A percentile compares a stretch with the other conserved stretches of the same genome.
Conservation (phyloP, 495 filamentous ascomycete genomes). For the Podospora bellae-mahoneyi region DNA sequence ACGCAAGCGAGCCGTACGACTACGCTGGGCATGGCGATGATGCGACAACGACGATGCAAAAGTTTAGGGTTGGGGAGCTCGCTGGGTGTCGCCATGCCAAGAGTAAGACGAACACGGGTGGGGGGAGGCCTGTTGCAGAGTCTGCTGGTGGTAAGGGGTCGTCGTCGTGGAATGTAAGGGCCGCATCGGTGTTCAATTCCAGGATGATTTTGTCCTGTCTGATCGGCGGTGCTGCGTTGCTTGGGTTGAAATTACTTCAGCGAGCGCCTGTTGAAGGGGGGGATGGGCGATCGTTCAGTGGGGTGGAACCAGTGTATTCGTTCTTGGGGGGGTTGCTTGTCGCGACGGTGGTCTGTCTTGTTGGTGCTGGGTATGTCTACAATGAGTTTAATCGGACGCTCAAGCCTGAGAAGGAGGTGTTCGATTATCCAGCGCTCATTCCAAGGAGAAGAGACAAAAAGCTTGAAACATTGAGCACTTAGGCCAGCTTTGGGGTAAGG, state of each 20-base stretch:
- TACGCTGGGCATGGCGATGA: slow-evolving; percentile 59
- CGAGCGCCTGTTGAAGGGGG: no score
- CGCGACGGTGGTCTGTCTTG: neutral
- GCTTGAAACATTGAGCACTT: no score
- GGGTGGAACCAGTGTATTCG: neutral
- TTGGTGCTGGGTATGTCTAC: neutral
- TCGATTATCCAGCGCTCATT: slow-evolving; percentile 3
- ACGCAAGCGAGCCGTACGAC: slow-evolving; percentile 56
- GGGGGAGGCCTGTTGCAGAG: no score
- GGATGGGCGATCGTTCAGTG: no score
- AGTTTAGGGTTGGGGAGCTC: slow-evolving; percentile 4
- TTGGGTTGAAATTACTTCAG: no score
- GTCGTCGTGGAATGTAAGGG: no score
- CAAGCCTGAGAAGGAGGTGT: slow-evolving; percentile 5
- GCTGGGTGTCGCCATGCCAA: neutral
- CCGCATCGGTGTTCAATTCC: no score
- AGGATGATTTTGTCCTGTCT: no score
- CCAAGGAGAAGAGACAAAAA: neutral
- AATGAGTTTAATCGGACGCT: neutral
- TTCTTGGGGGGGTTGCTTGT: neutral
- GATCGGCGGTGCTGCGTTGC: no score
- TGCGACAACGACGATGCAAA: slow-evolving; percentile 31
- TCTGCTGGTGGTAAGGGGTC: no score
- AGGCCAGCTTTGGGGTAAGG: no score
- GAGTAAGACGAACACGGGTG: neutral